A percentile compares a stretch with the other conserved stretches of the same genome.
phyloP scores from a whole-genome alignment of 768 basidiomycete species.

The Porphyrellus cyaneotinctus region DNA sequence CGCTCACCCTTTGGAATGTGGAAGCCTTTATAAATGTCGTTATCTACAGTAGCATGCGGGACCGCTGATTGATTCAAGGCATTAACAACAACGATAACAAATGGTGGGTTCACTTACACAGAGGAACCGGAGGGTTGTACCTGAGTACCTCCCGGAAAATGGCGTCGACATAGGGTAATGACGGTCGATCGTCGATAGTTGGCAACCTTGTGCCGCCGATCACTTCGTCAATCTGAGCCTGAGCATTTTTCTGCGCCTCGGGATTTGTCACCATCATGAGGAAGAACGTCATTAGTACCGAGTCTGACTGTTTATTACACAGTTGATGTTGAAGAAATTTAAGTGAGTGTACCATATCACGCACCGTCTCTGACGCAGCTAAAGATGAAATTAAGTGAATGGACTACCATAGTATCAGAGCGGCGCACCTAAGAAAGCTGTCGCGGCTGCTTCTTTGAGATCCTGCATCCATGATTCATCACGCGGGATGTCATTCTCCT shows the following conservation, averaged over 20 bases:
- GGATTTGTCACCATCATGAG: neutral
- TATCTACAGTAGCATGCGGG: neutral
- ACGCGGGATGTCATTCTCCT: neutral
- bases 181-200: neutral
- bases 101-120: neutral
- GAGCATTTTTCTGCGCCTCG: neutral
- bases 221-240: neutral
- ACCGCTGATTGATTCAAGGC: neutral
- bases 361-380: neutral
- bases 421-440: neutral
- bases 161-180: neutral
- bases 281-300: neutral
- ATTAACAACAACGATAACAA: neutral
- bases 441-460: slow-evolving; percentile 2
- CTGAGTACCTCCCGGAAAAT: neutral
- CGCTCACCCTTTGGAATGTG: neutral
- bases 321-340: too few species aligned
- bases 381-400: neutral
- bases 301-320: neutral
- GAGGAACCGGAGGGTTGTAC: neutral
- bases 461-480: neutral
- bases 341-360: neutral
- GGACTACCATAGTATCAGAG: neutral
- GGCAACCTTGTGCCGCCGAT: neutral
- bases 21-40: neutral